These are phyloP conservation scores for Exophiala lecanii-corni DNA, from an alignment of 2,329 filamentous ascomycete genomes.

Conservation along the genomic window DNA sequence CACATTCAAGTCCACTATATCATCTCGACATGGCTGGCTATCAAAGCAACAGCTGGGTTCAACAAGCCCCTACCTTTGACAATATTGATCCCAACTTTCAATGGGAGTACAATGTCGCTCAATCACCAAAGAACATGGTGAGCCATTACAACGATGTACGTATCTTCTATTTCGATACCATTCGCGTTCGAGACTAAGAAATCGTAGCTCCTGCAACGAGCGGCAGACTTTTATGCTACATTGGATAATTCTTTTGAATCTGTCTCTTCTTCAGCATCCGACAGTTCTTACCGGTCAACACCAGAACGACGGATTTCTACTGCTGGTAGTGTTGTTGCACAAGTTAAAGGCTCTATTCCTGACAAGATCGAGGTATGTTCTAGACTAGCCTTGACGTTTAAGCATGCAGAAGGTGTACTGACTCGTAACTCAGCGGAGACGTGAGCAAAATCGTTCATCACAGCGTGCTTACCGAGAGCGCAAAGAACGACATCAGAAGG, in stretches of 20 bases:
- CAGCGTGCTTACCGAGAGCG: slow-evolving; percentile 95
- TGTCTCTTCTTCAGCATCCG: slow-evolving; percentile 18
- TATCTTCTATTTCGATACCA: not conserved
- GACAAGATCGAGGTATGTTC: slow-evolving; percentile 25
- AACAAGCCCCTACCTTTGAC: slow-evolving; percentile 12
- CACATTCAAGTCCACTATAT: too few species aligned
- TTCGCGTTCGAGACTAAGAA: not conserved
- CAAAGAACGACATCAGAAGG: slow-evolving; percentile 90
- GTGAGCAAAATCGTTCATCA: slow-evolving; percentile 25
- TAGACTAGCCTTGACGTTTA: too few species aligned
- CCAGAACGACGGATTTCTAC: slow-evolving; percentile 11
- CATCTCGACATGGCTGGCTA: slow-evolving; percentile 14
- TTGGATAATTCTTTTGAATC: slow-evolving; percentile 21
- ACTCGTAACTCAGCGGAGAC: slow-evolving; percentile 17
- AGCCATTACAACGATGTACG: slow-evolving; percentile 23
- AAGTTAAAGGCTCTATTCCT: slow-evolving; percentile 22
- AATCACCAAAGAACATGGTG: slow-evolving; percentile 21
- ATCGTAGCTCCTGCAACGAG: slow-evolving; percentile 18
- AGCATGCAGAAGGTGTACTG: not conserved
- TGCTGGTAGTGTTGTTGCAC: slow-evolving; percentile 10
- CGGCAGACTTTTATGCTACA: slow-evolving; percentile 21
- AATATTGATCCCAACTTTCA: slow-evolving; percentile 17
- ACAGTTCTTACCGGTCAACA: slow-evolving; percentile 16
- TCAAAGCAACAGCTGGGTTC: slow-evolving; percentile 16
- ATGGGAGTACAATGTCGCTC: slow-evolving; percentile 17